Evolutionary conservation across 192 early-diverging fungal genomes (phyloP), one percentile per base, ranked within the genome.

Genomic region (Linnemannia exigua): DNA sequence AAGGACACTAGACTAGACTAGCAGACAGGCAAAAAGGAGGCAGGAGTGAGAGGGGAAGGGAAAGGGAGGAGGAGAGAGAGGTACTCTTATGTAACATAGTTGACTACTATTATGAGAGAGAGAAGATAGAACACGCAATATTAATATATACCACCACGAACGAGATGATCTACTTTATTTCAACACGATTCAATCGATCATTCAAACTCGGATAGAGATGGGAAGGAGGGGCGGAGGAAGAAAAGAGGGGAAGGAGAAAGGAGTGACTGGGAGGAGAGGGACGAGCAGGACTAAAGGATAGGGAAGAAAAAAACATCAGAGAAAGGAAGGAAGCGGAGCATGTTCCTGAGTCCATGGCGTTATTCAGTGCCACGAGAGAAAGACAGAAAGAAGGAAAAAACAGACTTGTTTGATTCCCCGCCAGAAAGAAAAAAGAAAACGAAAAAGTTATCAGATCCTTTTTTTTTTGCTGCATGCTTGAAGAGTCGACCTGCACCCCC

Each of bases 351-450:
- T 71, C 70, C 5, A 6, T 15, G 37, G 70, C 8, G 41, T 48
- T 5, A 19, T n/a, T n/a, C n/a, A 47, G 70, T 25, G 46, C 22
- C 25, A 47, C 17, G 70, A 72, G 70, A 33, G 70, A 31, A 48
- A 46, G 44, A 15, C 28, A 44, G 46, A 33, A 72, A 25, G 25
- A 75, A 58, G 46, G 31, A 36, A 48, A 25, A 50, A 20, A 14
- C 48, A 46, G 72, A 33, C 33, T 20, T 31, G 72, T 17, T 74
- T 74, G 72, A 69, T 16, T 38, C 67, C 67, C 67, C 67, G 70
- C 37, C 31, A 41, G 38, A 71, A 19, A 41, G 15, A 9, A 6
- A 9, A 44, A 9, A 44, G 41, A 44, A 41, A 46, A 71, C 25
- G 47, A 46, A 46, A 28, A 69, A 22, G 67, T 38, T 69, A n/a